Evolutionary conservation across 352 stramenopile species (phyloP).

Genomic region (Thalassiosira mediterranea): DNA sequence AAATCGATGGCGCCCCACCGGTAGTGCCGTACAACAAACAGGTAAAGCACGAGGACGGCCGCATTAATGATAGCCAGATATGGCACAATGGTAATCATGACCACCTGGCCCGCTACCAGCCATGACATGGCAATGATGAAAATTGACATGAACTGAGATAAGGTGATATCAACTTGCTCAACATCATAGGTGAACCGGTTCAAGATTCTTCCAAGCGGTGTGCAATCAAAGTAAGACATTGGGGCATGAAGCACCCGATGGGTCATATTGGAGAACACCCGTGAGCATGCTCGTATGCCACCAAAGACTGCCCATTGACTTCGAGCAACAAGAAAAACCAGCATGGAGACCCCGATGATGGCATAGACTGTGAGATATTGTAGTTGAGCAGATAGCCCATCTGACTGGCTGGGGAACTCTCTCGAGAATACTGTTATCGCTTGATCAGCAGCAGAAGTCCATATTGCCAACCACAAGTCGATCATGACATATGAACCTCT

Average conservation of each 20-base stretch:
- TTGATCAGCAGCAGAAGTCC: slow-evolving; percentile 26
- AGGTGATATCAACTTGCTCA: slow-evolving; percentile 57
- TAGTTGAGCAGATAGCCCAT: slow-evolving; percentile 22
- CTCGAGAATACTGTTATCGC: slow-evolving; percentile 25
- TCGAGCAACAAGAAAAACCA: slow-evolving; percentile 16
- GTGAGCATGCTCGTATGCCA: slow-evolving; percentile 22
- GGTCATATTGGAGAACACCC: slow-evolving; percentile 37
- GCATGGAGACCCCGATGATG: slow-evolving; percentile 18
- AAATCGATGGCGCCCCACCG: slow-evolving; percentile 52
- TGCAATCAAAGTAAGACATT: slow-evolving; percentile 58
- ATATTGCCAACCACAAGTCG: slow-evolving; percentile 55
- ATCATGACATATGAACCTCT: slow-evolving; percentile 45
- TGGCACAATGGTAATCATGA: slow-evolving; percentile 58
- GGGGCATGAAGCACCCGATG: slow-evolving; percentile 24
- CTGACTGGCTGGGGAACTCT: slow-evolving; percentile 26
- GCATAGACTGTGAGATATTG: slow-evolving; percentile 27
- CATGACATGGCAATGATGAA: slow-evolving; percentile 46
- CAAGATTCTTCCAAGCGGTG: slow-evolving; percentile 67
- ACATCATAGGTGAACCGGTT: slow-evolving; percentile 71
- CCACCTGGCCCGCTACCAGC: slow-evolving; percentile 35
- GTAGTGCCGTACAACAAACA: slow-evolving; percentile 53
- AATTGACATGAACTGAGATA: slow-evolving; percentile 49
- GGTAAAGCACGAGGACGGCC: slow-evolving; percentile 47
- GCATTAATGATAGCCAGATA: slow-evolving; percentile 44
- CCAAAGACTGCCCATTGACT: slow-evolving; percentile 44